phyloP scores from a whole-genome alignment of 495 filamentous ascomycete genomes.

The Astrocystis sublimbata region DNA sequence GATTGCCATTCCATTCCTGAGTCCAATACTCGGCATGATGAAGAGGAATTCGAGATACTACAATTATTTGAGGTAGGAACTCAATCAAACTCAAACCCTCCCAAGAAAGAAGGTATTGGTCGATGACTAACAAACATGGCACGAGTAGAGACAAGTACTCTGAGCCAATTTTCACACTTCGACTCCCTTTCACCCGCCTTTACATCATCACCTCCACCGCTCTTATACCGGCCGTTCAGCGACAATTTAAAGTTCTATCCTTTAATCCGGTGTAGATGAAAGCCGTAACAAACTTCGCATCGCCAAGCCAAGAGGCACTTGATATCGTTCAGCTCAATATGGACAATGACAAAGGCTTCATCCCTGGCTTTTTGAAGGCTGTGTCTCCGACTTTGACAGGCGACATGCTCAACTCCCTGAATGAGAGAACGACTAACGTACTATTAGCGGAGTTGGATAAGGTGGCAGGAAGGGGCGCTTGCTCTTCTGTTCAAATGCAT shows the following conservation, averaged over 20 bases:
- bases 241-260: slow-evolving; percentile 11
- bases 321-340: slow-evolving; percentile 9
- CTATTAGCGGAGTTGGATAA: slow-evolving; percentile 20
- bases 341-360: slow-evolving; percentile 12
- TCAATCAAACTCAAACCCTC: background rate
- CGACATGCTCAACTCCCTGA: slow-evolving; percentile 23
- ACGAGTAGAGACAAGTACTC: slow-evolving; percentile 9
- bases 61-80: slow-evolving; percentile 8
- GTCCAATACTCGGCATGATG: slow-evolving; percentile 18
- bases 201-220: slow-evolving; percentile 22
- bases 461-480: background rate
- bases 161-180: slow-evolving; percentile 24
- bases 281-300: background rate
- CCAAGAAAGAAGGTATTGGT: background rate
- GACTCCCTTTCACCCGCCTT: slow-evolving; percentile 17
- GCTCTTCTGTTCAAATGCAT: slow-evolving; percentile 4
- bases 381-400: slow-evolving; percentile 14
- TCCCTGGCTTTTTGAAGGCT: slow-evolving; percentile 7
- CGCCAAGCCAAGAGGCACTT: slow-evolving; percentile 3
- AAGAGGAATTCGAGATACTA: background rate
- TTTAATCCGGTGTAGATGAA: slow-evolving; percentile 11
- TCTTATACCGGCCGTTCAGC: slow-evolving; percentile 20
- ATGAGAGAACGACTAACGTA: slow-evolving; percentile 19
- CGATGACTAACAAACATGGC: background rate
- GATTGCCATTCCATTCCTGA: slow-evolving; percentile 19